Base-by-base conservation (phyloP, 176 grass and related monocot species). In the Triticum dicoccoides region DNA sequence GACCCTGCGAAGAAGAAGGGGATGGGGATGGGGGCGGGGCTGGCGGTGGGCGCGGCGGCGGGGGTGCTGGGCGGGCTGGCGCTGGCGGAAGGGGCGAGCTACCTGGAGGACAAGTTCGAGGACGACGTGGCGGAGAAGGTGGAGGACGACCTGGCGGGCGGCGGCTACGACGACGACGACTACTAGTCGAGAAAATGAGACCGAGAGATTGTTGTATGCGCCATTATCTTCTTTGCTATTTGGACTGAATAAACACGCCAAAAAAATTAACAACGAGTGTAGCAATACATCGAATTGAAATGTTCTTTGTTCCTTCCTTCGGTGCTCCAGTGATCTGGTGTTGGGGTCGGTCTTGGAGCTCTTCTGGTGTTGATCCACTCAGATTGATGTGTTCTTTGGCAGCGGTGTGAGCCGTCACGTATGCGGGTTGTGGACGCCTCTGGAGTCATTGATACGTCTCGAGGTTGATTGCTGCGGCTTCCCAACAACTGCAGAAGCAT, bases 1-100 rank as follows among this genome's bases (percentile, higher is more conserved):
- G 74, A 81, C 13, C 51, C 80, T 20, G 18, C 74, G 80, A 78
- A 84, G 80, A 89, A 89, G 62, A 78, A 67, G 3, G 86, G 86
- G 77, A 83, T 91, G 49, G 92, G 92, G 78, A 70, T 92, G 90
- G 89, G 92, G 2, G 80, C 92, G 1, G 92, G 87, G 24, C 32
- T 94, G 54, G 92, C 89, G n/a, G 87, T 94, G 12, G 89, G 92
- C 51, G 89, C 89, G 13, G 89, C 81, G 10, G 92, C 86, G n/a
- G 92, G 92, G 0, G 69, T 94, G 51, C 80, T 94, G 1, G 92
- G 92, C 11, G 92, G 92, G 65, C 63, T 94, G 71, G 92, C 87
- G 54, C 74, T 91, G 41, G 89, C 84, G 1, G 92, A 72, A 21
- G 92, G 92, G 34, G 58, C 88, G 4, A 90, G 91, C 85, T 94